Percentiles rank a stretch among this genome's conserved stretches.
Evolutionary conservation across 73 alveolate species (phyloP).

Genomic region (Tetrahymena borealis): DNA sequence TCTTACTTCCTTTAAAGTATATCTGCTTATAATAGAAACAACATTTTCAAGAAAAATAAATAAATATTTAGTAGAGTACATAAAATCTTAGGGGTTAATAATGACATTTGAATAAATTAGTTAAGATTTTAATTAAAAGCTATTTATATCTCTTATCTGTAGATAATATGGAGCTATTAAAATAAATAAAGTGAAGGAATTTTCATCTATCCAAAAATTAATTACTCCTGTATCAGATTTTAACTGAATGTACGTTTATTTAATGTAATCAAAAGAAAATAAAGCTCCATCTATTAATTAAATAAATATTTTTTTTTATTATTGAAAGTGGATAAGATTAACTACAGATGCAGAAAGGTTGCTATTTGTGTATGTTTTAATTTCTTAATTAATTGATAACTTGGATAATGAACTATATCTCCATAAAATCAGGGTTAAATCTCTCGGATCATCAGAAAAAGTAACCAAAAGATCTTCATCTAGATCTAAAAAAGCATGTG

Average conservation of each 20-base stretch:
- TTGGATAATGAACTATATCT: neutral
- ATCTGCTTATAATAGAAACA: neutral
- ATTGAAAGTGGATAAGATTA: too few species aligned
- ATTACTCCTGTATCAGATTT: neutral
- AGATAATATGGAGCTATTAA: neutral
- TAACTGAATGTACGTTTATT: neutral
- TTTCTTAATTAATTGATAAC: neutral
- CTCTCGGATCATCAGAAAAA: neutral
- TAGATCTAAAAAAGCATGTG: neutral
- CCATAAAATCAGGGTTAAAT: neutral
- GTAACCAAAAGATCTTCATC: neutral
- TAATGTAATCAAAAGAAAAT: too few species aligned
- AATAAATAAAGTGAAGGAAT: too few species aligned
- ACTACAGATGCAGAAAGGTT: neutral
- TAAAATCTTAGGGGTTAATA: neutral
- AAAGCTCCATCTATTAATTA: neutral
- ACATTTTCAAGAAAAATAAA: neutral
- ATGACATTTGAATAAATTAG: neutral
- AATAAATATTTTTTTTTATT: too few species aligned
- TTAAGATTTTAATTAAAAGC: neutral
- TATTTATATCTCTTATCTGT: neutral
- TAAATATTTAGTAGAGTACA: neutral
- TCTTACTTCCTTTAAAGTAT: too few species aligned
- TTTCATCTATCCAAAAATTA: neutral
- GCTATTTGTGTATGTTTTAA: neutral